phyloP scores from a whole-genome alignment of 192 early-diverging fungal species.

The Coemansia sp. region DNA sequence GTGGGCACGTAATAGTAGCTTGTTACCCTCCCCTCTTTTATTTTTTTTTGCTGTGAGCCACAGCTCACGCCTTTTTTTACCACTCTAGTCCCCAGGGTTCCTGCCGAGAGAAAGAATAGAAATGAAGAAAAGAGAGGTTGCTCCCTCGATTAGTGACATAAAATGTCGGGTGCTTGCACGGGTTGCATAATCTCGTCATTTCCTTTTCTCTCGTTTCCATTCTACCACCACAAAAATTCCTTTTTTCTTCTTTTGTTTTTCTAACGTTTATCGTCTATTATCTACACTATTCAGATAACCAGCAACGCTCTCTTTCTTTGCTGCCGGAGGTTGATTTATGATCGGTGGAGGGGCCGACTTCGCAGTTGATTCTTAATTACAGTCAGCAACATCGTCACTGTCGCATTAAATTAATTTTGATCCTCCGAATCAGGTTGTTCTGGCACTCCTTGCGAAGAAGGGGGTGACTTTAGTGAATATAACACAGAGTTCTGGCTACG shows the following conservation, averaged over 20 bases:
- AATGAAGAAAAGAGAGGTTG: neutral
- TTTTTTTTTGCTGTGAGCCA: too few relatives aligned
- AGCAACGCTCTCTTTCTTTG: neutral
- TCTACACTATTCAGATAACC: neutral
- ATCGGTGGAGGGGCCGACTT: neutral
- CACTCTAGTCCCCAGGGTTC: neutral
- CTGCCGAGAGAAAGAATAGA: conserved; percentile 1
- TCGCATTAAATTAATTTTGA: neutral
- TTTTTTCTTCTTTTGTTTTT: conserved; percentile 3
- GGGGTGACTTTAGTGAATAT: neutral
- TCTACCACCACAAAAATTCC: neutral
- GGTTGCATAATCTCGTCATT: neutral
- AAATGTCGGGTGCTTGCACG: neutral
- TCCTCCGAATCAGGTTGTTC: conserved; percentile 3
- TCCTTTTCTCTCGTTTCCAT: neutral
- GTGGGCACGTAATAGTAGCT: too few relatives aligned
- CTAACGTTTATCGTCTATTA: neutral
- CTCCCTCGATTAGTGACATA: neutral
- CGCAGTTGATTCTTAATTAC: conserved; percentile 4
- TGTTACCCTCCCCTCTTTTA: too few relatives aligned
- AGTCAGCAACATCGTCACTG: neutral
- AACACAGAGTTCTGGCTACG: neutral
- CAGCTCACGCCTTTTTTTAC: too few relatives aligned
- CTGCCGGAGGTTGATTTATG: conserved; percentile 1
- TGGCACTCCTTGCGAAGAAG: neutral